Percentiles rank a stretch among this genome's conserved stretches.
These are phyloP conservation scores for Tieghemiomyces parasiticus DNA, from an alignment of 192 early-diverging fungal genomes.

Conservation along the genomic window DNA sequence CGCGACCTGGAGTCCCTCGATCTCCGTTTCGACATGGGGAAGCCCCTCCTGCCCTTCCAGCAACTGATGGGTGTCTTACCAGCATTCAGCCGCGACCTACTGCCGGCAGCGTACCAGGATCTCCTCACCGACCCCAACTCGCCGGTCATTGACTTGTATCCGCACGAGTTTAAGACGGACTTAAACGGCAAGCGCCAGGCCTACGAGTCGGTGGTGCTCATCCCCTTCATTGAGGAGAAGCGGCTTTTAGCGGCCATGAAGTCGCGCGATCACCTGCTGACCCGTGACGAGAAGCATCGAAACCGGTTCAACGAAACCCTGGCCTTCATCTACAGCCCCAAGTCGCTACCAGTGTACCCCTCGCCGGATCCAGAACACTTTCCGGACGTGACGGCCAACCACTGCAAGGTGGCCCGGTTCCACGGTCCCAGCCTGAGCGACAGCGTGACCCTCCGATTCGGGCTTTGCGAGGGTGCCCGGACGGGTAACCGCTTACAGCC, in stretches of 20 bases:
- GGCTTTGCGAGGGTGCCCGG: constrained; percentile 43
- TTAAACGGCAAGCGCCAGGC: constrained; percentile 97
- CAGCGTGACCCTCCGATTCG: constrained; percentile 32
- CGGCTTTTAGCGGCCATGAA: constrained; percentile 70
- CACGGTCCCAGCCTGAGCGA: constrained; percentile 44
- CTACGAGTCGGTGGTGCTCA: constrained; percentile 98
- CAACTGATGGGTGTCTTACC: constrained; percentile 99
- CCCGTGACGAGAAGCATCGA: constrained; percentile 37
- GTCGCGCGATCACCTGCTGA: constrained; percentile 40
- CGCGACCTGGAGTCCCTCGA: constrained; percentile 17
- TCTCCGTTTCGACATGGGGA: constrained; percentile 56
- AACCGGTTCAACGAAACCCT: constrained; percentile 44
- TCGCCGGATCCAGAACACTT: constrained; percentile 50
- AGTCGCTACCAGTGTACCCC: constrained; percentile 21
- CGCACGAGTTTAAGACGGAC: constrained; percentile 76
- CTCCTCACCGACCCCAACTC: constrained; percentile 73
- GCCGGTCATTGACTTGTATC: constrained; percentile 95
- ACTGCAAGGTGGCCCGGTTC: constrained; percentile 34
- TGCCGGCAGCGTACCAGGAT: constrained; percentile 65
- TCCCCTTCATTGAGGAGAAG: constrained; percentile 92
- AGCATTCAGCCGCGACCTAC: constrained; percentile 61
- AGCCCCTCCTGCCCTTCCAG: constrained; percentile 90
- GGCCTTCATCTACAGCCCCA: constrained; percentile 41
- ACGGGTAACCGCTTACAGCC: constrained; percentile 45
- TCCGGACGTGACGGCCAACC: constrained; percentile 45